Percentiles rank a stretch among this genome's conserved stretches.
phyloP scores from a whole-genome alignment of 2,329 filamentous ascomycete species.

The Alternaria sp. region DNA sequence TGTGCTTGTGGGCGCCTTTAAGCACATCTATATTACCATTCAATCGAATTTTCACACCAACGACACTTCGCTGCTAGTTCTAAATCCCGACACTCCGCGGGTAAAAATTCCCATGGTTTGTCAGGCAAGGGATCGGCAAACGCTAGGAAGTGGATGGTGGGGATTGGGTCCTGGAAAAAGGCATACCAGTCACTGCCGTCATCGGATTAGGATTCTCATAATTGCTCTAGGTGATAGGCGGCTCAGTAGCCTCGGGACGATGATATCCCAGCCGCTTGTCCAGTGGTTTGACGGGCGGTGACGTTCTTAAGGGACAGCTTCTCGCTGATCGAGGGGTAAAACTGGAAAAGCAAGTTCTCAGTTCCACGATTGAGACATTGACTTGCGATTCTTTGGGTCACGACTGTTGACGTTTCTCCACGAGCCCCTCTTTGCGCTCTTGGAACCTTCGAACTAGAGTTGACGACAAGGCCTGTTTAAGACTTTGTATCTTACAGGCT shows the following conservation, averaged over 20 bases:
- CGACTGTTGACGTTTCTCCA: not conserved
- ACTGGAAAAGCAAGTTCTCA: constrained; percentile 1
- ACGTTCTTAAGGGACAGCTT: constrained; percentile 9
- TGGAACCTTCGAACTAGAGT: not conserved
- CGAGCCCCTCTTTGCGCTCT: not conserved
- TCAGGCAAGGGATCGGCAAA: constrained; percentile 23
- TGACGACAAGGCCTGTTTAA: not conserved
- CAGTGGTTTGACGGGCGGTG: constrained; percentile 1
- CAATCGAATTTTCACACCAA: not conserved
- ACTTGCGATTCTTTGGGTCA: not conserved
- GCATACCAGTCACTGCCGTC: constrained; percentile 4
- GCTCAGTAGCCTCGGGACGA: constrained; percentile 27
- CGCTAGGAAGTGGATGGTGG: constrained; percentile 25
- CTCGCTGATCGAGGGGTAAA: constrained; percentile 1
- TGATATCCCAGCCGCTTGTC: constrained; percentile 15
- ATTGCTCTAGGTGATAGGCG: constrained; percentile 6
- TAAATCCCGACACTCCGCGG: not conserved
- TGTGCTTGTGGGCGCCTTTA: too few species aligned
- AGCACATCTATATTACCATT: not conserved
- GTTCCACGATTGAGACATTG: constrained; percentile 5
- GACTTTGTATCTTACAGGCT: not conserved
- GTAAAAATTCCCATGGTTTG: not conserved
- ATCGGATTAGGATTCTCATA: not conserved
- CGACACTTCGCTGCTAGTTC: not conserved
- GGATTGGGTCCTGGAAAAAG: constrained; percentile 8